phyloP scores from a whole-genome alignment of 2,329 filamentous ascomycete species.

The Beauveria bassiana region DNA sequence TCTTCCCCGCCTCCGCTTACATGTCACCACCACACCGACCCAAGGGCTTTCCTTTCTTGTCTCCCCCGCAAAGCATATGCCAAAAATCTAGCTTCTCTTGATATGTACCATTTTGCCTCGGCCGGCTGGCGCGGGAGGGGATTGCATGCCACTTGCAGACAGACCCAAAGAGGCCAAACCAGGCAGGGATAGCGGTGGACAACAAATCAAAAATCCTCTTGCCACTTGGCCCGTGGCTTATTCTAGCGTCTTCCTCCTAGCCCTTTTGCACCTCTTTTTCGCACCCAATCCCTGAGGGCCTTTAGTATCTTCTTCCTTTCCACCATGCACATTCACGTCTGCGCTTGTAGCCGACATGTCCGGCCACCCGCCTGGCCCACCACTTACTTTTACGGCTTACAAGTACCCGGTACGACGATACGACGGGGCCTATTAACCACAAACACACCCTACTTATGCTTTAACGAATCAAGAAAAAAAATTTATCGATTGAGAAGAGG shows the following conservation, averaged over 20 bases:
- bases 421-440: neutral
- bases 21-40: neutral
- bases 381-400: too few species aligned
- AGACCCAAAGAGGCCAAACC: too few species aligned
- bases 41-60: neutral
- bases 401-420: slow-evolving; percentile 7
- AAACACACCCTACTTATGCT: neutral
- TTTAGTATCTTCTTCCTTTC: neutral
- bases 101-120: neutral
- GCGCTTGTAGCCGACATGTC: neutral
- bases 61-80: slow-evolving; percentile 1
- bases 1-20: neutral
- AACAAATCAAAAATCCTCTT: neutral
- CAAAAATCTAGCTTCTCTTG: neutral
- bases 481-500: neutral
- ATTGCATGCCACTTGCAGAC: neutral
- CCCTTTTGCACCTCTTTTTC: neutral
- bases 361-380: neutral
- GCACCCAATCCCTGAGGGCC: neutral
- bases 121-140: neutral
- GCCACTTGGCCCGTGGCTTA: neutral
- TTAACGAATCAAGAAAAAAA: neutral
- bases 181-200: too few species aligned
- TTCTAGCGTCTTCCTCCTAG: neutral
- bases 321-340: neutral